A percentile compares a stretch with the other conserved stretches of the same genome.
phyloP scores from a whole-genome alignment of 768 basidiomycete genomes.

The Russula foetens region DNA sequence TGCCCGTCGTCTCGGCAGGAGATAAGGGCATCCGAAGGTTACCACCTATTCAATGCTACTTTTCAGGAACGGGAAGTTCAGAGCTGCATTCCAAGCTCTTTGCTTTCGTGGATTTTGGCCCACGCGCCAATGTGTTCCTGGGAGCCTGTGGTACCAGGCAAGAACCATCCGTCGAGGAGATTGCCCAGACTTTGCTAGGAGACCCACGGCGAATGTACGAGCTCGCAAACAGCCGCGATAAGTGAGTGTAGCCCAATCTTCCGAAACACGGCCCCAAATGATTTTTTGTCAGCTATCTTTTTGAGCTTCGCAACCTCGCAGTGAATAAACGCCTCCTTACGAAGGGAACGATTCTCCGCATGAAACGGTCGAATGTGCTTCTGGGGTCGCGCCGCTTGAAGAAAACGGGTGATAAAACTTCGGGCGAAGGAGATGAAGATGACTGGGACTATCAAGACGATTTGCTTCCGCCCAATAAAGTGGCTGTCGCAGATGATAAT shows the following conservation, averaged over 20 bases:
- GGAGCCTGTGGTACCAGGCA: slow-evolving; percentile 79
- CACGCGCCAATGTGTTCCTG: slow-evolving; percentile 74
- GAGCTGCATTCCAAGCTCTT: slow-evolving; percentile 77
- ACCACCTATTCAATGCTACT: slow-evolving; percentile 61
- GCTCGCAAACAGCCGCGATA: slow-evolving; percentile 57
- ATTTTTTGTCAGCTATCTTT: slow-evolving; percentile 51
- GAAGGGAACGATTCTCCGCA: slow-evolving; percentile 42
- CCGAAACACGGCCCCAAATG: background rate
- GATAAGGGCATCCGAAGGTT: slow-evolving; percentile 26
- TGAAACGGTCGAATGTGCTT: slow-evolving; percentile 67
- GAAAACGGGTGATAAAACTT: slow-evolving; percentile 25
- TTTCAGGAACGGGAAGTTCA: slow-evolving; percentile 43
- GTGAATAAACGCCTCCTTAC: slow-evolving; percentile 55
- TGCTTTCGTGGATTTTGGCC: slow-evolving; percentile 83
- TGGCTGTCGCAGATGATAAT: slow-evolving; percentile 83
- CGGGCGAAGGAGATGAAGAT: slow-evolving; percentile 53
- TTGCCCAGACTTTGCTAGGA: slow-evolving; percentile 58
- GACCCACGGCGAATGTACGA: slow-evolving; percentile 67
- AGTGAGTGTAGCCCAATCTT: slow-evolving; percentile 37
- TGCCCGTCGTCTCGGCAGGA: slow-evolving; percentile 45
- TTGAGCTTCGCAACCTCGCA: slow-evolving; percentile 81
- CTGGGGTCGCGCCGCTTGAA: slow-evolving; percentile 62
- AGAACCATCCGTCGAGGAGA: slow-evolving; percentile 81
- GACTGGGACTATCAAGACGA: slow-evolving; percentile 70
- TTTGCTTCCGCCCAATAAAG: slow-evolving; percentile 56